Evolutionary conservation across 805 yeast genomes (phyloP).

Genomic region (Aciculoconidium aculeatum): DNA sequence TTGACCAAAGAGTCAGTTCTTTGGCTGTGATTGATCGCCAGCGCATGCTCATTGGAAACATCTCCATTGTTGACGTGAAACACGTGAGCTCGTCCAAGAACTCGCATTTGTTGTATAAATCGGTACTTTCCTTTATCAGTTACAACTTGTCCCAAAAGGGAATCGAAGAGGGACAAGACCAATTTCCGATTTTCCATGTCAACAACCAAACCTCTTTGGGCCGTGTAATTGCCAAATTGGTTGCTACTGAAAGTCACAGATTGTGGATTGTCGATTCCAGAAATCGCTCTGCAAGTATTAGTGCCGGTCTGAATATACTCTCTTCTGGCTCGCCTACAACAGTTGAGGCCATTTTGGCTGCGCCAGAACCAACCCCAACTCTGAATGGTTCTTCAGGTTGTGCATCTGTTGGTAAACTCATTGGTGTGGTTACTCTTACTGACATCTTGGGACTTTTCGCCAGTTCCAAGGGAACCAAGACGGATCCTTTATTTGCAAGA

Average conservation of each 20-base stretch:
- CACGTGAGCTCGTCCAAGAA: constrained; percentile 84
- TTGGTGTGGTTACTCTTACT: constrained; percentile 89
- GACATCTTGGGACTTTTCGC: constrained; percentile 84
- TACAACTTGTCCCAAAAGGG: constrained; percentile 86
- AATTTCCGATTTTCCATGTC: constrained; percentile 94
- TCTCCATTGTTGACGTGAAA: constrained; percentile 89
- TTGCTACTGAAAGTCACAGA: constrained; percentile 91
- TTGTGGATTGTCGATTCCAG: constrained; percentile 66
- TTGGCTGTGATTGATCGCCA: constrained; percentile 87
- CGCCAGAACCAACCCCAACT: constrained; percentile 4
- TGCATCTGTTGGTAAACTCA: constrained; percentile 71
- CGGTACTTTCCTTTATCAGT: constrained; percentile 83
- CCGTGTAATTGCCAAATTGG: constrained; percentile 87
- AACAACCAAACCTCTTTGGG: constrained; percentile 73
- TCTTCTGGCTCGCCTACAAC: constrained; percentile 16
- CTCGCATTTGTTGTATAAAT: constrained; percentile 71
- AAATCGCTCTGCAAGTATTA: constrained; percentile 5
- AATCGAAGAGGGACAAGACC: constrained; percentile 89
- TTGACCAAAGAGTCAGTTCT: constrained; percentile 75
- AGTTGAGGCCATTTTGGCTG: constrained; percentile 14
- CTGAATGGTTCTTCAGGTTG: constrained; percentile 23
- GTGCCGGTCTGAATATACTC: too few relatives aligned
- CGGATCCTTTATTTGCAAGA: constrained; percentile 85
- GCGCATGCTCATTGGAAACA: constrained; percentile 77
- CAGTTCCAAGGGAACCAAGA: constrained; percentile 52